phyloP scores from a whole-genome alignment of 2,329 filamentous ascomycete genomes.

The Beauveria brongniartii region DNA sequence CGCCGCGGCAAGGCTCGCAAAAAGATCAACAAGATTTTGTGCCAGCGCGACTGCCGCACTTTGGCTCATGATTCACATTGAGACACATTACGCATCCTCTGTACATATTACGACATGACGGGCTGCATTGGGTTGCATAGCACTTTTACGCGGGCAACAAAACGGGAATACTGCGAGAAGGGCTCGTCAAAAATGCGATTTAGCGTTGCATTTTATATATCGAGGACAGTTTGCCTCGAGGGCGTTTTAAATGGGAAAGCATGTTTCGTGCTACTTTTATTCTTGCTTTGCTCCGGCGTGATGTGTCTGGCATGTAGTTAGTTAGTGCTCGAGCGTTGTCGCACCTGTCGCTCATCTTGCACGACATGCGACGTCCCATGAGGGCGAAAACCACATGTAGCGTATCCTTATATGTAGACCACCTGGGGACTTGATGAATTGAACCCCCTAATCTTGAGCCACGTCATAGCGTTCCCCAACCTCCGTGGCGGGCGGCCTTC shows the following conservation, averaged over 20 bases:
- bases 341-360: too few species aligned
- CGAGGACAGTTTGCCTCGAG: not conserved
- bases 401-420: not conserved
- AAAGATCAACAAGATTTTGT: conserved; percentile 35
- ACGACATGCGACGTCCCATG: too few species aligned
- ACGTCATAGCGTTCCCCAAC: not conserved
- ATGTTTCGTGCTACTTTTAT: not conserved
- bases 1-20: conserved; percentile 6
- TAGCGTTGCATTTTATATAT: conserved; percentile 1
- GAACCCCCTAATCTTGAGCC: not conserved
- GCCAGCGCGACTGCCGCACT: conserved; percentile 50
- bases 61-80: conserved; percentile 29
- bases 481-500: not conserved
- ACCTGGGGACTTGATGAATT: not conserved
- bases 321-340: too few species aligned
- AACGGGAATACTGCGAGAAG: not conserved
- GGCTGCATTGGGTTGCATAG: not conserved
- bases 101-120: not conserved
- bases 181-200: not conserved
- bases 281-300: not conserved
- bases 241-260: not conserved
- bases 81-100: not conserved
- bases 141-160: not conserved
- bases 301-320: not conserved
- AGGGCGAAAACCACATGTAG: not conserved